A percentile compares a stretch with the other conserved stretches of the same genome.
These are phyloP conservation scores for Nicotiana paniculata DNA, from an alignment of 257 asterid species.

Conservation along the genomic window DNA sequence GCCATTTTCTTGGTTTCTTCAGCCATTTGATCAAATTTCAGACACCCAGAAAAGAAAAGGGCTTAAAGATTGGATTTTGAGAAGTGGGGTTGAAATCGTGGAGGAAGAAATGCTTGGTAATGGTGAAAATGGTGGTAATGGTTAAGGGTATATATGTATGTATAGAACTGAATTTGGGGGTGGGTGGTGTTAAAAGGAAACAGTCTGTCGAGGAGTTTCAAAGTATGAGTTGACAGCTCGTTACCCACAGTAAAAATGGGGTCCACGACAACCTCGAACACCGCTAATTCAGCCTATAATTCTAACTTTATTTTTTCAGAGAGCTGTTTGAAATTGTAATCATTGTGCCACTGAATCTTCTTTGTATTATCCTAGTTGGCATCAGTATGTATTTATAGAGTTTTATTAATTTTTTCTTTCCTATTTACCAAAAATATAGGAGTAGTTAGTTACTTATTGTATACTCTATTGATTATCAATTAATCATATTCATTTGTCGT, in stretches of 20 bases:
- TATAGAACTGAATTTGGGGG: not conserved
- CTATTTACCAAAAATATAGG: no score
- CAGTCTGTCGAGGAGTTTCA: conserved; percentile 3
- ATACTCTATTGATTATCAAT: no score
- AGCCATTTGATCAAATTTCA: conserved; percentile 41
- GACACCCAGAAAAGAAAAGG: not conserved
- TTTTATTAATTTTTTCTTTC: no score
- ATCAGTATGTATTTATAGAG: no score
- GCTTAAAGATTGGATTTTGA: not conserved
- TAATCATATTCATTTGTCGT: no score
- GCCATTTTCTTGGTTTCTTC: conserved; percentile 61
- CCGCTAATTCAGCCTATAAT: conserved; percentile 10
- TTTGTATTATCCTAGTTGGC: not conserved
- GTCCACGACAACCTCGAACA: conserved; percentile 9
- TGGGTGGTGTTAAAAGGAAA: not conserved
- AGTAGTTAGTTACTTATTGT: no score
- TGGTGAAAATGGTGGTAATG: not conserved
- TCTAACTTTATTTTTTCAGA: not conserved
- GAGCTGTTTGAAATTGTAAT: not conserved
- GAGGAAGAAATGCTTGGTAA: not conserved
- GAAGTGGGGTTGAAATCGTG: not conserved
- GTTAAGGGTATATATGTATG: not conserved
- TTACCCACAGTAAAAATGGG: not conserved
- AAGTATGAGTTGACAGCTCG: conserved; percentile 1
- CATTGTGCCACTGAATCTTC: not conserved